A percentile compares a stretch with the other conserved stretches of the same genome.
Evolutionary conservation across 2,329 filamentous ascomycete species (phyloP).

Genomic region (Ustilaginoidea virens): DNA sequence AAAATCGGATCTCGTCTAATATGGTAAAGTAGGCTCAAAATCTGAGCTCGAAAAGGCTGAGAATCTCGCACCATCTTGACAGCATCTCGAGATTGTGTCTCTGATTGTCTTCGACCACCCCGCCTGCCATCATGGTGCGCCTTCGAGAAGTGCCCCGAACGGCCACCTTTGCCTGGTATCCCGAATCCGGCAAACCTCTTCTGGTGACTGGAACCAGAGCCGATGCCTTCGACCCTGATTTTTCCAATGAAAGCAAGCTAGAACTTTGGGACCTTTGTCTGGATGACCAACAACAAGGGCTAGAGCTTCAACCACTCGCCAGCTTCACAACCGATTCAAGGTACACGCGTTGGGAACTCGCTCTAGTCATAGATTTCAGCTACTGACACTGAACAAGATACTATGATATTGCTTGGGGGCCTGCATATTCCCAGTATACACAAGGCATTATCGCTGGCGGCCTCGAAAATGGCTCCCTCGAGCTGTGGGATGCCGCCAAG

Average conservation of each 20-base stretch:
- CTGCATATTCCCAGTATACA: constrained; percentile 61
- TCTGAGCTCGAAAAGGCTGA: background rate
- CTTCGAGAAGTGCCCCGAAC: constrained; percentile 93
- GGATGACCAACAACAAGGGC: constrained; percentile 56
- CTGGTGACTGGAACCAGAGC: constrained; percentile 89
- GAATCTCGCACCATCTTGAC: constrained; percentile 1
- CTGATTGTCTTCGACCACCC: constrained; percentile 2
- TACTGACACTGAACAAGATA: constrained; percentile 43
- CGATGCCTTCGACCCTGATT: constrained; percentile 90
- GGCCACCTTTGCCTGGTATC: constrained; percentile 94
- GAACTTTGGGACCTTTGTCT: constrained; percentile 92
- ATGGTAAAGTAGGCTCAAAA: constrained; percentile 3
- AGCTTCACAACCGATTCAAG: constrained; percentile 81
- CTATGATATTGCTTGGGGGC: constrained; percentile 92
- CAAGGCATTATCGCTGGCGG: constrained; percentile 88
- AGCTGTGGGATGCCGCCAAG: constrained; percentile 80
- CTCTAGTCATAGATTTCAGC: background rate
- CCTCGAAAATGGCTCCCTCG: constrained; percentile 83
- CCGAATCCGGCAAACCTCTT: constrained; percentile 60
- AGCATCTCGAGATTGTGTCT: constrained; percentile 10
- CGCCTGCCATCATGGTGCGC: constrained; percentile 63
- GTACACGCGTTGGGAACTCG: constrained; percentile 28
- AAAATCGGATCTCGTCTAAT: too few species aligned
- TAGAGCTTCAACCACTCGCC: constrained; percentile 74
- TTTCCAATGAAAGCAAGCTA: constrained; percentile 91